Conservation (phyloP, 371 early-diverging fungal species). For the Mortierella sp. region DNA sequence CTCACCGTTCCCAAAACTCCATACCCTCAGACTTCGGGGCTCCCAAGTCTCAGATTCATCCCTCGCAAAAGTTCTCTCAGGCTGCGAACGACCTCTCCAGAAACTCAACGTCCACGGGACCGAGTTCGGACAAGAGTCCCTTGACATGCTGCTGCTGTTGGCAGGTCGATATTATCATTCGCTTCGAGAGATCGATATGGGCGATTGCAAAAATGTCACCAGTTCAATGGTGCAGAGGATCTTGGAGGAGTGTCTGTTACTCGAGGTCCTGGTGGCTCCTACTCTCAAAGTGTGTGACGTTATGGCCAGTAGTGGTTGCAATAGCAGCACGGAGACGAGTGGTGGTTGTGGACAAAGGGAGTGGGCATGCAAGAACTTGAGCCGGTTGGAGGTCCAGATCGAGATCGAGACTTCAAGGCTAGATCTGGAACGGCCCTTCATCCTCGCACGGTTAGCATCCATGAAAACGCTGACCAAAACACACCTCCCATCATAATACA, state of each 20-base stretch:
- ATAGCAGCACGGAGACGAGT: background rate
- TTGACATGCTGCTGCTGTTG: background rate
- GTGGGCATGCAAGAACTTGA: background rate
- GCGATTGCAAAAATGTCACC: background rate
- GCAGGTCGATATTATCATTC: background rate
- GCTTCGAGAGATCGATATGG: background rate
- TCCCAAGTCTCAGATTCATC: background rate
- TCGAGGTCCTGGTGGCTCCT: background rate
- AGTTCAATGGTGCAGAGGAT: background rate
- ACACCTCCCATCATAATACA: background rate
- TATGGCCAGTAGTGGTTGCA: background rate
- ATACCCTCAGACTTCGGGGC: background rate
- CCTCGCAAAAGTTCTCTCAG: background rate
- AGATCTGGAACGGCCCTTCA: background rate
- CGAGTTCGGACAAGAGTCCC: background rate
- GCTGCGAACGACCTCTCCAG: background rate
- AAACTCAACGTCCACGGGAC: background rate
- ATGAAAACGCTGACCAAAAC: background rate
- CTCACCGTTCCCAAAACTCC: background rate
- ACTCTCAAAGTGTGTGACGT: background rate
- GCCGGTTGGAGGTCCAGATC: background rate
- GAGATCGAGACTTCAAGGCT: background rate
- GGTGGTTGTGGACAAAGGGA: background rate
- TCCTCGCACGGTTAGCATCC: constrained; percentile 3
- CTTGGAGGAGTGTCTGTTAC: background rate